These are phyloP conservation scores for Trichophyton verrucosum DNA, from an alignment of 2,329 filamentous ascomycete species.

Conservation along the genomic window DNA sequence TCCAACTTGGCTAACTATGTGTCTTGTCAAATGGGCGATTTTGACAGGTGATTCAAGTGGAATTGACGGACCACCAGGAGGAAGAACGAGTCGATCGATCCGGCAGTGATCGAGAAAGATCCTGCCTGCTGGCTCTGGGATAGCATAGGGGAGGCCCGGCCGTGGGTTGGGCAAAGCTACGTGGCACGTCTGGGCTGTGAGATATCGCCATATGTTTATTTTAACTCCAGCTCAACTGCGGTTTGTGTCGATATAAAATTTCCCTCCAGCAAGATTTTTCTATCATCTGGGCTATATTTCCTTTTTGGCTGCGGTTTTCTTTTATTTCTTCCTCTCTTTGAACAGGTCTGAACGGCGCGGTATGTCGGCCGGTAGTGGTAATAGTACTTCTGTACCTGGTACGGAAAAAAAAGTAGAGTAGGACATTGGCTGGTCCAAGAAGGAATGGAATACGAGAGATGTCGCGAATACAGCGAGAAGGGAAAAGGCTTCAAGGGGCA, in stretches of 20 bases:
- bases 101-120: not conserved
- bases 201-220: conserved; percentile 3
- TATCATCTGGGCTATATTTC: no score
- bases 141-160: not conserved
- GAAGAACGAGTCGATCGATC: not conserved
- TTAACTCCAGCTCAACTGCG: conserved; percentile 1
- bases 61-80: not conserved
- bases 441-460: not conserved
- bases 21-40: not conserved
- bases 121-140: not conserved
- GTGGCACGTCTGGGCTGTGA: conserved; percentile 3
- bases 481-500: not conserved
- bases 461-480: not conserved
- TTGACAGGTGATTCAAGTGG: not conserved
- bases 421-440: not conserved
- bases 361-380: not conserved
- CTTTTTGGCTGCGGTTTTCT: not conserved
- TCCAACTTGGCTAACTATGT: not conserved
- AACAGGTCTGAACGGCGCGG: not conserved
- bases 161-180: not conserved
- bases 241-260: not conserved
- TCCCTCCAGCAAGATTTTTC: not conserved
- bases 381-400: not conserved
- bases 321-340: not conserved
- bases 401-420: not conserved